Conservation (phyloP, 441 rosid genomes). For the Metrosideros polymorpha region DNA sequence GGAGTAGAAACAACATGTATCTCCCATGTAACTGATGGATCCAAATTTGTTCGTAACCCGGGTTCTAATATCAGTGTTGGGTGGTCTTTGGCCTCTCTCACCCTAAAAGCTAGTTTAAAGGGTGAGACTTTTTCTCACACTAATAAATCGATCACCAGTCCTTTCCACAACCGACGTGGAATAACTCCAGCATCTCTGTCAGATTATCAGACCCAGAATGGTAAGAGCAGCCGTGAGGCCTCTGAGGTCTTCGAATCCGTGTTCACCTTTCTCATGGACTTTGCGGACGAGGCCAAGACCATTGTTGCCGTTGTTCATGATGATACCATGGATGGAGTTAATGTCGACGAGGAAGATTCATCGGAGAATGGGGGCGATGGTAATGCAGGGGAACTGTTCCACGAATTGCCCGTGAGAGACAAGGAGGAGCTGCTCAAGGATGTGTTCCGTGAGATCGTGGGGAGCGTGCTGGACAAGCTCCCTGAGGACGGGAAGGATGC, state of each 20-base stretch:
- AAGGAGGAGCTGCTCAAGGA: neutral
- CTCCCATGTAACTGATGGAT: too few relatives aligned
- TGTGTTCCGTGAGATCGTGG: neutral
- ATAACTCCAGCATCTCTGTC: too few relatives aligned
- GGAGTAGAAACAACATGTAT: too few relatives aligned
- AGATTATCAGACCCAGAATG: neutral
- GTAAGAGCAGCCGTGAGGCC: neutral
- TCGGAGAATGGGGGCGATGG: neutral
- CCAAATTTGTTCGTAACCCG: too few relatives aligned
- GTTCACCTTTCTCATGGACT: neutral
- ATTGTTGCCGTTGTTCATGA: neutral
- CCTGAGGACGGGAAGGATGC: neutral
- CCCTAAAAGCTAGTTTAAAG: too few relatives aligned
- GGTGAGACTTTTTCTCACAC: too few relatives aligned
- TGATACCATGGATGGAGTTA: neutral
- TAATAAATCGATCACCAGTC: too few relatives aligned
- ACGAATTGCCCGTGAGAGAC: neutral
- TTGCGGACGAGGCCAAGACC: too few relatives aligned
- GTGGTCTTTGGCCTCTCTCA: too few relatives aligned
- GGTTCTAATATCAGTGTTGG: too few relatives aligned
- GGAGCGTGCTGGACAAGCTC: neutral
- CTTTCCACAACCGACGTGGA: too few relatives aligned
- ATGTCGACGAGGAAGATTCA: neutral
- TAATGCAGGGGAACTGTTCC: neutral
- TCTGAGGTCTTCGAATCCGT: too few relatives aligned